phyloP scores from a whole-genome alignment of 1,284 basidiomycete species.

The Sporisorium exsertum region DNA sequence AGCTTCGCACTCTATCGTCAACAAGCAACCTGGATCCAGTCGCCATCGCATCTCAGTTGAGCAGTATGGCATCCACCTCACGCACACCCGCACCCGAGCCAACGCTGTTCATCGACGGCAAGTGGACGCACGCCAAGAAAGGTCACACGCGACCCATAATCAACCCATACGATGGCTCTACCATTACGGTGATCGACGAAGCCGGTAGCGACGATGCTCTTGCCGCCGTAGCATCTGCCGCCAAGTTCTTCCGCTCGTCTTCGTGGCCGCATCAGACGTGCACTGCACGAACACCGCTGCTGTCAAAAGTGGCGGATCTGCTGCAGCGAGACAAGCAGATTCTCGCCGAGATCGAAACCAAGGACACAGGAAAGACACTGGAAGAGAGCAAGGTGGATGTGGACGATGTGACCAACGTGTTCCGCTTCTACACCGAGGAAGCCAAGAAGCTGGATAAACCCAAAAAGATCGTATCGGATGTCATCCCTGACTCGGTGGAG shows the following conservation, averaged over 20 bases:
- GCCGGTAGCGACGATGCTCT: conserved; percentile 60
- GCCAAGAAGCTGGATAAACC: conserved; percentile 61
- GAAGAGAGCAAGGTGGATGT: conserved; percentile 65
- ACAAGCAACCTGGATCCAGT: conserved; percentile 23
- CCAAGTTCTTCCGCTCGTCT: conserved; percentile 58
- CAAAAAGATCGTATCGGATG: conserved; percentile 57
- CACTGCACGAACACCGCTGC: conserved; percentile 49
- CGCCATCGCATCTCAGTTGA: conserved; percentile 41
- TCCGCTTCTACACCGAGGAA: conserved; percentile 67
- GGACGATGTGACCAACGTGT: conserved; percentile 68
- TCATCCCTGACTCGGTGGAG: conserved; percentile 59
- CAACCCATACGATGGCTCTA: conserved; percentile 62
- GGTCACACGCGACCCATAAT: conserved; percentile 61
- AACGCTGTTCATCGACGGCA: conserved; percentile 67
- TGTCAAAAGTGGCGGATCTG: conserved; percentile 59
- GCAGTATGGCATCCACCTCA: conserved; percentile 55
- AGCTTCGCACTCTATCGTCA: conserved; percentile 2
- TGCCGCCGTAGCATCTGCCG: conserved; percentile 57
- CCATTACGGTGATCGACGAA: conserved; percentile 62
- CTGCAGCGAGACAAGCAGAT: conserved; percentile 61
- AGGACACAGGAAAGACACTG: conserved; percentile 68
- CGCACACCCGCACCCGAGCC: conserved; percentile 50
- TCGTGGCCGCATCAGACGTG: conserved; percentile 55
- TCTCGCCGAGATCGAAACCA: conserved; percentile 63
- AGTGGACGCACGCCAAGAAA: conserved; percentile 59